These are phyloP conservation scores for Lachnellula suecica DNA, from an alignment of 2,329 filamentous ascomycete species.

Conservation along the genomic window DNA sequence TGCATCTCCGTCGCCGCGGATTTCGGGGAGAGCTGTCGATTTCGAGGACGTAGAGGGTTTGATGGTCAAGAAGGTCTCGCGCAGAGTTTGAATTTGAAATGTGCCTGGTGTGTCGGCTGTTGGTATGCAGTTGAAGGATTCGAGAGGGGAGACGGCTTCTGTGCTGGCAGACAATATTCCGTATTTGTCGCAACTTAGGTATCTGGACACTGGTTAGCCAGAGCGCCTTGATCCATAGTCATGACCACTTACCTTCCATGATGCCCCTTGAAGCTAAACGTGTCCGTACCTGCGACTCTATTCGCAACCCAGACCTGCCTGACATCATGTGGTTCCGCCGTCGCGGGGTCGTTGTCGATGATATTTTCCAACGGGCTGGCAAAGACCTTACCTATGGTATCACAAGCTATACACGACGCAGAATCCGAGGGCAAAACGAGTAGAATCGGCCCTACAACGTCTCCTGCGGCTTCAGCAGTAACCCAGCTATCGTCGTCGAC, in stretches of 20 bases:
- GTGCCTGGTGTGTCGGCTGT: slow-evolving; percentile 65
- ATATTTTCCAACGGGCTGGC: slow-evolving; percentile 81
- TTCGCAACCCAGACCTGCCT: slow-evolving; percentile 94
- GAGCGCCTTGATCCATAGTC: too few relatives aligned
- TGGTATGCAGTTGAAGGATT: slow-evolving; percentile 72
- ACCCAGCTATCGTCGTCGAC: slow-evolving; percentile 86
- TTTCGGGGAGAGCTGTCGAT: slow-evolving; percentile 53
- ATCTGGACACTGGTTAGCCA: slow-evolving; percentile 49
- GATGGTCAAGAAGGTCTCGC: slow-evolving; percentile 68
- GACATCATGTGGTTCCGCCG: slow-evolving; percentile 92
- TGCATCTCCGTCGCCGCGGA: slow-evolving; percentile 73
- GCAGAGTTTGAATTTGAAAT: slow-evolving; percentile 73
- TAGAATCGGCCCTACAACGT: slow-evolving; percentile 80
- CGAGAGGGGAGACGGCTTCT: slow-evolving; percentile 80
- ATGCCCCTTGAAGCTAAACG: slow-evolving; percentile 83
- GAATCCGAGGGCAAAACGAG: slow-evolving; percentile 77
- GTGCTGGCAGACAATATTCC: slow-evolving; percentile 75
- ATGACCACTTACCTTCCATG: slow-evolving; percentile 67
- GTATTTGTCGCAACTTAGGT: slow-evolving; percentile 81
- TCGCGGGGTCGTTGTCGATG: slow-evolving; percentile 77
- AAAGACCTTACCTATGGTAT: slow-evolving; percentile 85
- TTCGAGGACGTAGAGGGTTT: slow-evolving; percentile 51
- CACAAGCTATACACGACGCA: slow-evolving; percentile 76
- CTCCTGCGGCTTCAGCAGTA: slow-evolving; percentile 69
- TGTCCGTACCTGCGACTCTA: slow-evolving; percentile 76